Evolutionary conservation across 1,284 basidiomycete genomes (phyloP), one percentile per base, ranked within the genome.

Genomic region (Moniliella sp.): DNA sequence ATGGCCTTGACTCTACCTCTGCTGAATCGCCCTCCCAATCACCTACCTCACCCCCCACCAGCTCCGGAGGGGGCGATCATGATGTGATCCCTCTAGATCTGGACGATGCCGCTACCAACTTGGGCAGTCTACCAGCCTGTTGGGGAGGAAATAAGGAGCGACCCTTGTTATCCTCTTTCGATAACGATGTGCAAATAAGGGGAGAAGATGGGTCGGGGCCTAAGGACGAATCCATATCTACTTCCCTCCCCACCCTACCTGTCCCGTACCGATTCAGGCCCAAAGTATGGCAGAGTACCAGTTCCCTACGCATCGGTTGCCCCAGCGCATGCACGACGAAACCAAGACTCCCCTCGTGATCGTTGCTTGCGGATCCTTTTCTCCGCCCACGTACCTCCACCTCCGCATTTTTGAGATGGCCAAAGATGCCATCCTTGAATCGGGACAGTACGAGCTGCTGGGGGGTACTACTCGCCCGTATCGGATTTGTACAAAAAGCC

Each of bases 381-480:
- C 66, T 1, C 68, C 68, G 1, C 67, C 67, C 4, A 70, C 68
- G 1, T 70, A 70, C 41, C 62, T 69, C 18, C 68, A 69, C 40
- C 45, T 69, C 55, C 78, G 84, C 37, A 91, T 93, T 80, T 93
- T 91, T 62, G 84, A 91, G 62, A 91, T 93, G 84, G 84, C 84
- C 36, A 80, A 78, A 64, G 84, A 93, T 65, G 84, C 82, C 53
- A 73, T 82, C 37, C 71, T 82, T 33, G 84, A 91, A 57, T 80
- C 79, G 50, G 83, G 81, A 41, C 73, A 83, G 45, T 88, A 80
- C 55, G 84, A 91, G 66, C 76, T 93, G 49, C 70, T 91, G 48
- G 84, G 79, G 82, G 81, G 1, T 91, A 91, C 65, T 75, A 91
- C 53, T 84, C 80, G 53, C 84, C 84, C 23, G 84, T 93, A 5